Evolutionary conservation across 139 green algal genomes (phyloP), one percentile per base, ranked within the genome.

Genomic region (Spirogloea muscicola): DNA sequence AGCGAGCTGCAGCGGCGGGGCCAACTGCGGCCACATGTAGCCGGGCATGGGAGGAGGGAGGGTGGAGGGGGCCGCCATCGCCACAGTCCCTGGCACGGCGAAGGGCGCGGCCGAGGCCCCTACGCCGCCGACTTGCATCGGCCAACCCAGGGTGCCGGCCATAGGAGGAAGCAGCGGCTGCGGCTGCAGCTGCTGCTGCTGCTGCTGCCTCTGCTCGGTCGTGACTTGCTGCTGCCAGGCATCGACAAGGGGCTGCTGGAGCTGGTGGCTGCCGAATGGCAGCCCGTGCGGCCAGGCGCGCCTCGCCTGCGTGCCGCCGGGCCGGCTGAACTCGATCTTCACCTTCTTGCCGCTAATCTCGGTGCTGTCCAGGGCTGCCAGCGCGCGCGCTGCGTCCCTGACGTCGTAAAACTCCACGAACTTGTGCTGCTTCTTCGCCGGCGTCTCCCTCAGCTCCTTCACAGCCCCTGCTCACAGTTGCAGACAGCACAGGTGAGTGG

Each of bases 331-430:
- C 69, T 78, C 69, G 0, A 78, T 60, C 27, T 78, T 78, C 18
- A 78, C 34, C 27, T 21, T n/a, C 43, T 49, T 72, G n/a, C 69
- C 69, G n/a, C 18, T 62, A 31, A 78, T 37, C 29, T 72, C 43
- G 18, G 21, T 72, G 6, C 69, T 62, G 63, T 78, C 64, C 62
- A 78, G 40, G 4, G 25, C 34, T 9, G 36, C 18, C 42, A 75
- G n/a, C 16, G 52, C 55, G 48, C 31, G 6, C n/a, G 67, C 63
- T 3, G 72, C 84, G 29, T 72, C 60, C 10, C 84, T 70, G 3
- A 63, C 68, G 68, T 97, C 93, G 49, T 89, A 97, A 49, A 92
- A 97, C 58, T 96, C 91, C 1, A 96, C 87, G 41, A 95, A 89
- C 77, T 90, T 89, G 57, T 93, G 88, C 62, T 79, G 85, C 36